phyloP scores from a whole-genome alignment of 805 yeast genomes.

The Myxozyma neglecta region DNA sequence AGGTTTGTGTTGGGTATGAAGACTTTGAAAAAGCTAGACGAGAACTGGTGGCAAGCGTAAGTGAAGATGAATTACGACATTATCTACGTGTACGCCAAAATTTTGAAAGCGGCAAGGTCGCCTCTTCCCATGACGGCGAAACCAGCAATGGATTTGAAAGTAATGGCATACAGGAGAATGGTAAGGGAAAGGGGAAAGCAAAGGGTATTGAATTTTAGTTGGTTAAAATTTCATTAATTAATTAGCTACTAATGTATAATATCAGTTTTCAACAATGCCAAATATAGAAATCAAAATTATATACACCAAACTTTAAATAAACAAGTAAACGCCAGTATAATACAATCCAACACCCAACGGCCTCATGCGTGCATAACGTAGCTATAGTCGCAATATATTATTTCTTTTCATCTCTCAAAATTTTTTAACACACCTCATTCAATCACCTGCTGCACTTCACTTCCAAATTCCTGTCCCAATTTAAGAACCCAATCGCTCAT shows the following conservation, averaged over 20 bases:
- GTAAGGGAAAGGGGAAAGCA: conserved; percentile 12
- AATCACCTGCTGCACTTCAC: conserved; percentile 4
- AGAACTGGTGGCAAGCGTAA: conserved; percentile 79
- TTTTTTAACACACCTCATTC: neutral
- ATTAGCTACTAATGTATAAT: neutral
- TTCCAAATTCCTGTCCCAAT: conserved; percentile 12
- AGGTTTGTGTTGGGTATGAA: conserved; percentile 63
- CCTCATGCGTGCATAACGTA: too few relatives aligned
- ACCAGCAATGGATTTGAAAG: neutral
- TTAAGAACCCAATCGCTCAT: conserved; percentile 29
- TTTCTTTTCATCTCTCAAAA: too few relatives aligned
- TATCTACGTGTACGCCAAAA: conserved; percentile 74
- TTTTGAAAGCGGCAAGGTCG: conserved; percentile 61
- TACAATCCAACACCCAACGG: too few relatives aligned
- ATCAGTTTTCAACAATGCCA: neutral
- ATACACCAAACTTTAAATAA: neutral
- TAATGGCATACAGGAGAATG: neutral
- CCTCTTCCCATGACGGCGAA: neutral
- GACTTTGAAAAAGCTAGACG: conserved; percentile 78
- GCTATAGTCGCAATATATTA: too few relatives aligned
- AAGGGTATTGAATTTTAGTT: neutral
- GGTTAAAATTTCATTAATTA: neutral
- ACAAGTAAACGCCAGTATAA: neutral
- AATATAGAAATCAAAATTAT: neutral
- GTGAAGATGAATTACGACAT: conserved; percentile 81